Evolutionary conservation across 257 asterid species (phyloP).

Genomic region (Plectranthus barbatus): DNA sequence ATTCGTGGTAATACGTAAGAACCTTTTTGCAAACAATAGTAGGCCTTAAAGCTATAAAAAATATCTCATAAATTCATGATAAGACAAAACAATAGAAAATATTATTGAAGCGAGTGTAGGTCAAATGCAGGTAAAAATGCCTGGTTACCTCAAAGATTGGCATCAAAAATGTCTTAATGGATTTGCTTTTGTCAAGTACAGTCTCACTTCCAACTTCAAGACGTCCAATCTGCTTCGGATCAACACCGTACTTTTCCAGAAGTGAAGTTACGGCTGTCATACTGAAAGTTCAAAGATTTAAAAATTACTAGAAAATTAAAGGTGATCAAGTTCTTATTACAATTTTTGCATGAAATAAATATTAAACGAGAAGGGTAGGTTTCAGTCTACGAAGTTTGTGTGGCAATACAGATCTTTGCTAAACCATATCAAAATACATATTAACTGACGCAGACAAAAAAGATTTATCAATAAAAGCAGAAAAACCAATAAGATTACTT

Average conservation of each 20-base stretch:
- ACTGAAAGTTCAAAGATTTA: constrained; percentile 39
- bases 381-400: neutral
- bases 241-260: constrained; percentile 73
- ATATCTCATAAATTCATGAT: neutral
- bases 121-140: neutral
- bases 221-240: constrained; percentile 88
- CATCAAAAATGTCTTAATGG: constrained; percentile 96
- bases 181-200: constrained; percentile 94
- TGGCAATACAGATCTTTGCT: neutral
- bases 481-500: neutral
- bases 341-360: neutral
- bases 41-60: neutral
- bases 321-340: neutral
- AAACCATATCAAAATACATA: neutral
- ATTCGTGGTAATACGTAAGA: neutral
- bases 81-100: neutral
- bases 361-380: neutral
- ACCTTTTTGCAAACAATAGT: neutral
- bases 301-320: constrained; percentile 6
- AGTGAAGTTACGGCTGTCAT: constrained; percentile 91
- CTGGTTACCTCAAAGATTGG: constrained; percentile 83
- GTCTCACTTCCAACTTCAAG: constrained; percentile 99
- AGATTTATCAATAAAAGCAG: neutral
- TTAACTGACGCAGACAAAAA: neutral
- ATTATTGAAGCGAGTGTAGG: neutral